Conservation (phyloP, 768 basidiomycete genomes). For the Mycena leptocephala region DNA sequence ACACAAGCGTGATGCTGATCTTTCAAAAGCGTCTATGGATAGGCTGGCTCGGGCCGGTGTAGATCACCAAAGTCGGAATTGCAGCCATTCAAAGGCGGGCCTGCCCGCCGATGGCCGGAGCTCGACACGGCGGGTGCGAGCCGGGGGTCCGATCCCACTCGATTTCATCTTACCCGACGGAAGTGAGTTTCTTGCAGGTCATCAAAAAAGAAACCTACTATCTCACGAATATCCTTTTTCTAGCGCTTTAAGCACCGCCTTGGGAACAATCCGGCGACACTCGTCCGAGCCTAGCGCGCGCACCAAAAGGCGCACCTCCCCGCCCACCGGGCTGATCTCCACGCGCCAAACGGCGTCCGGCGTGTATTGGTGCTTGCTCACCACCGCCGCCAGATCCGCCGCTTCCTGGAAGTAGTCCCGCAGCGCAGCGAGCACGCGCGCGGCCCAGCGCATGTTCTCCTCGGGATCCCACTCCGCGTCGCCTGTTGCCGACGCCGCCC, state of each 20-base stretch:
- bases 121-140: too few species aligned
- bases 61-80: neutral
- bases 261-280: constrained; percentile 11
- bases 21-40: neutral
- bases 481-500: neutral
- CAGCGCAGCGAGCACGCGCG: constrained; percentile 22
- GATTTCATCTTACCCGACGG: too few species aligned
- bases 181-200: neutral
- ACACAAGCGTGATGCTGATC: constrained; percentile 18
- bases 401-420: constrained; percentile 29
- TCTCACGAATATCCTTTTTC: neutral
- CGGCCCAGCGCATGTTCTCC: constrained; percentile 19
- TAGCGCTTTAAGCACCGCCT: constrained; percentile 6
- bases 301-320: constrained; percentile 17
- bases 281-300: neutral
- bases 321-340: constrained; percentile 18
- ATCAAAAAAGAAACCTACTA: neutral
- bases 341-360: constrained; percentile 6
- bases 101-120: neutral
- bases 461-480: constrained; percentile 18
- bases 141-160: too few species aligned
- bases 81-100: neutral
- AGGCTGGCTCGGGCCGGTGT: neutral
- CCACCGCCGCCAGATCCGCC: constrained; percentile 5
- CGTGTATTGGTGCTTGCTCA: too few species aligned